Evolutionary conservation across 345 rosid genomes (phyloP).

Genomic region (Boechera stricta): DNA sequence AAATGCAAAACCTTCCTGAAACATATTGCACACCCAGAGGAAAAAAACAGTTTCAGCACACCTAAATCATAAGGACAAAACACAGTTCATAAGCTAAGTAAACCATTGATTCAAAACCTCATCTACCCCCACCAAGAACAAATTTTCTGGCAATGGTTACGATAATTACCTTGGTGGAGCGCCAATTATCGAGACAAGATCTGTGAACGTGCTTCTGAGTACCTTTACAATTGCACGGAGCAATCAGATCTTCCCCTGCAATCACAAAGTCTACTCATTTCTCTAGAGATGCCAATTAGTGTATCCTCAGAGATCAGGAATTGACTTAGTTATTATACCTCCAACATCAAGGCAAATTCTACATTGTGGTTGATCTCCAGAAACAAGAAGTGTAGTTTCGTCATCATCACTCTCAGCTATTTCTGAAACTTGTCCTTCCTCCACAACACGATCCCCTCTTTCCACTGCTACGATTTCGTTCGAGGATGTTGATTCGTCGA

Average conservation of each 20-base stretch:
- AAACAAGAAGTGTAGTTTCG: slow-evolving; percentile 71
- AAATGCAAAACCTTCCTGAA: slow-evolving; percentile 99
- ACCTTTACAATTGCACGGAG: slow-evolving; percentile 98
- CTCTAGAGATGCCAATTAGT: neutral
- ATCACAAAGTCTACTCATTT: slow-evolving; percentile 23
- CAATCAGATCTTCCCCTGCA: slow-evolving; percentile 92
- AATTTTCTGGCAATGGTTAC: neutral
- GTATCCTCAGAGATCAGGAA: neutral
- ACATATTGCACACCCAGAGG: slow-evolving; percentile 10
- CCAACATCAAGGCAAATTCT: slow-evolving; percentile 95
- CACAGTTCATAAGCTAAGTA: neutral
- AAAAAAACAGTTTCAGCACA: slow-evolving; percentile 20
- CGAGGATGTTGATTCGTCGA: slow-evolving; percentile 63
- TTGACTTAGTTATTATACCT: slow-evolving; percentile 53
- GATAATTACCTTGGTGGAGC: slow-evolving; percentile 86
- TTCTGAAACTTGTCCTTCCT: slow-evolving; percentile 52
- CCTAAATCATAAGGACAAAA: slow-evolving; percentile 13
- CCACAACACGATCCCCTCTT: slow-evolving; percentile 52
- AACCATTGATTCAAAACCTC: neutral
- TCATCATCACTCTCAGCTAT: slow-evolving; percentile 54
- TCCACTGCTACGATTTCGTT: slow-evolving; percentile 66
- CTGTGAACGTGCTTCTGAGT: slow-evolving; percentile 98
- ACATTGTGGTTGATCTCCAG: slow-evolving; percentile 81
- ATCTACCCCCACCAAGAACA: neutral
- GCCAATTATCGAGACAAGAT: slow-evolving; percentile 97